Percentiles rank a stretch among this genome's conserved stretches.
These are phyloP conservation scores for Tricholoma bakamatsutake DNA, from an alignment of 768 basidiomycete genomes.

Conservation along the genomic window DNA sequence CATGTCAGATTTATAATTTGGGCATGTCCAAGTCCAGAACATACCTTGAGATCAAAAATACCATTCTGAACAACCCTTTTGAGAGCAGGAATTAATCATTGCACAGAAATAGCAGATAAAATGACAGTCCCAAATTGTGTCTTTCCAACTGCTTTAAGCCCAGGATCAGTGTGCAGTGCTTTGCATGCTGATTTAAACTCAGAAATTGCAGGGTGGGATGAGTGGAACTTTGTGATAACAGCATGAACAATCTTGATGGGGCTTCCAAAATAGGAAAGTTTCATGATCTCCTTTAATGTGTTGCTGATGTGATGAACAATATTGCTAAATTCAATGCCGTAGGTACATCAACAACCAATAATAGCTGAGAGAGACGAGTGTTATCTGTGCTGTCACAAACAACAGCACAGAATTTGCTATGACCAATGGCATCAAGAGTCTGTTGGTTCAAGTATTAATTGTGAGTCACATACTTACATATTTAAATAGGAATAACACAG, in stretches of 20 bases:
- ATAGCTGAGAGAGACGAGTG: slow-evolving; percentile 10
- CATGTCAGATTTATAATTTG: background rate
- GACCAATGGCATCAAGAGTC: slow-evolving; percentile 13
- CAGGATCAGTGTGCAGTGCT: too few relatives aligned
- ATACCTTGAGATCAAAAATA: background rate
- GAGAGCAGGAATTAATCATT: background rate
- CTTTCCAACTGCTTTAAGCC: background rate
- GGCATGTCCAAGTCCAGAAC: slow-evolving; percentile 1
- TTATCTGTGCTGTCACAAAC: slow-evolving; percentile 25
- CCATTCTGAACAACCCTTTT: too few relatives aligned
- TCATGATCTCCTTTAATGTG: slow-evolving; percentile 19
- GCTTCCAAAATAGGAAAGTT: slow-evolving; percentile 15
- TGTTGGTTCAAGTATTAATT: background rate
- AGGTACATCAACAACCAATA: background rate
- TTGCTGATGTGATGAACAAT: slow-evolving; percentile 20
- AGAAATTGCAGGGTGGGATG: background rate
- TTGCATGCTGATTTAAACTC: background rate
- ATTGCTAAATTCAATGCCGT: slow-evolving; percentile 14
- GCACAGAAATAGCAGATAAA: background rate
- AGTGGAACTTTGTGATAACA: background rate
- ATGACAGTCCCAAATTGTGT: background rate
- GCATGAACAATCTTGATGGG: background rate
- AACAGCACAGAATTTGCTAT: slow-evolving; percentile 13
- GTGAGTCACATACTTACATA: too few relatives aligned
- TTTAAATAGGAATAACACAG: background rate